Evolutionary conservation across 768 basidiomycete species (phyloP), one percentile per base, ranked within the genome.

Genomic region (Lactarius hatsudake): DNA sequence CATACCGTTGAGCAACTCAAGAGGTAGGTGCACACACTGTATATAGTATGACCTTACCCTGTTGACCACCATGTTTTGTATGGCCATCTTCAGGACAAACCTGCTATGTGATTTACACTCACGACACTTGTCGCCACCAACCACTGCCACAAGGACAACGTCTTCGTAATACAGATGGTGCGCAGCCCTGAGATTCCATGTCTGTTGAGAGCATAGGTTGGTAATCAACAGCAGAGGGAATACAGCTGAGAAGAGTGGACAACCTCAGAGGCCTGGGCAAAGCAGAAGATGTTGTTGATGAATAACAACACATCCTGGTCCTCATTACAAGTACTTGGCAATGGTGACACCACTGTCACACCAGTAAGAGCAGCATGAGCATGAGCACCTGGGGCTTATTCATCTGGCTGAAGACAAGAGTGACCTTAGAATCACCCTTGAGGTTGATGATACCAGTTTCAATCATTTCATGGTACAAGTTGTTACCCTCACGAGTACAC

Each of bases 261-360:
- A 28, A 30, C 30, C 30, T 30, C 4, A 4, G 30, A 30, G 76
- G 97, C 97, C 81, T 98, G 97, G 73, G 97, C 98, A 93, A 99
- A 99, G 78, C 97, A 95, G 97, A 99, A 99, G 82, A 99, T 99
- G 88, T 99, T 99, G 91, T 99, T 97, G 78, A 99, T 99, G 87
- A 99, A 98, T 77, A 99, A 89, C 78, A 99, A 86, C 85, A 99
- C 97, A 80, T 99, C 97, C 81, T 99, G 97, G 71, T 99, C 96
- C 83, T 98, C 96, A 75, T 99, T 96, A 89, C 97, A 99, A 99
- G 84, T 98, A 99, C 82, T 99, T 97, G 72, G 97, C 97, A 74
- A 98, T 98, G 77, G 97, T 99, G 67, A 28, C 28, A 28, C 28
- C 28, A 28, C 28, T 28, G 28, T 28, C 28, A 99, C 83, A 81